A percentile compares a stretch with the other conserved stretches of the same genome.
Conservation (phyloP, 139 green algal species). For the Nannochloris sp. region DNA sequence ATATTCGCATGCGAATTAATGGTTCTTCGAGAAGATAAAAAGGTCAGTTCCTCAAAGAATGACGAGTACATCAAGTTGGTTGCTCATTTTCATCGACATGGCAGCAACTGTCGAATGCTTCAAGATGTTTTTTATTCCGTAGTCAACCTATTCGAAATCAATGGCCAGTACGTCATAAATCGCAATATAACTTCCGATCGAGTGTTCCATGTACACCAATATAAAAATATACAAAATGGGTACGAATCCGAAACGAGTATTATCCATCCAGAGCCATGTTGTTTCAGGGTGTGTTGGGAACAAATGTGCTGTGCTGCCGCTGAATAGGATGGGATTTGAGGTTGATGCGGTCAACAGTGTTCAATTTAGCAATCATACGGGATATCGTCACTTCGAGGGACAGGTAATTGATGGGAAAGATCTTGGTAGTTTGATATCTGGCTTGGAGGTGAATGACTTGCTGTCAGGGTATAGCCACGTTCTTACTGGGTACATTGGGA, state of each 20-base stretch:
- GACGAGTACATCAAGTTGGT: too few species aligned
- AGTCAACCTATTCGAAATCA: too few species aligned
- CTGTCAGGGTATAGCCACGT: slow-evolving; percentile 75
- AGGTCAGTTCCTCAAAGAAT: too few species aligned
- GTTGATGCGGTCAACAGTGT: slow-evolving; percentile 79
- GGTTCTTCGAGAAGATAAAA: too few species aligned
- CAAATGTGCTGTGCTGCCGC: slow-evolving; percentile 76
- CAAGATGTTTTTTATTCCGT: too few species aligned
- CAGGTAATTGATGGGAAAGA: slow-evolving; percentile 56
- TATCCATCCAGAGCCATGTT: slow-evolving; percentile 78
- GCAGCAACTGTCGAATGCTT: too few species aligned
- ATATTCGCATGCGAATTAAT: too few species aligned
- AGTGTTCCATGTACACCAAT: too few species aligned
- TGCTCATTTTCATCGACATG: too few species aligned
- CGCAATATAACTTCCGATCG: too few species aligned
- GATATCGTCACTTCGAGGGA: slow-evolving; percentile 62
- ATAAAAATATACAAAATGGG: too few species aligned
- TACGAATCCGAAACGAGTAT: slow-evolving; percentile 29
- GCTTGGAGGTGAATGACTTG: slow-evolving; percentile 75
- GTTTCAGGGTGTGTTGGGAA: slow-evolving; percentile 89
- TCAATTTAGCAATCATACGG: slow-evolving; percentile 50
- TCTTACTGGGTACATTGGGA: slow-evolving; percentile 89
- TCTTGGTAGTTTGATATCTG: slow-evolving; percentile 57
- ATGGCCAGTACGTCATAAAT: too few species aligned
- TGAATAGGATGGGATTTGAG: slow-evolving; percentile 89